A percentile compares a stretch with the other conserved stretches of the same genome.
phyloP scores from a whole-genome alignment of 768 basidiomycete species.

The Dacryopinax spathularia region DNA sequence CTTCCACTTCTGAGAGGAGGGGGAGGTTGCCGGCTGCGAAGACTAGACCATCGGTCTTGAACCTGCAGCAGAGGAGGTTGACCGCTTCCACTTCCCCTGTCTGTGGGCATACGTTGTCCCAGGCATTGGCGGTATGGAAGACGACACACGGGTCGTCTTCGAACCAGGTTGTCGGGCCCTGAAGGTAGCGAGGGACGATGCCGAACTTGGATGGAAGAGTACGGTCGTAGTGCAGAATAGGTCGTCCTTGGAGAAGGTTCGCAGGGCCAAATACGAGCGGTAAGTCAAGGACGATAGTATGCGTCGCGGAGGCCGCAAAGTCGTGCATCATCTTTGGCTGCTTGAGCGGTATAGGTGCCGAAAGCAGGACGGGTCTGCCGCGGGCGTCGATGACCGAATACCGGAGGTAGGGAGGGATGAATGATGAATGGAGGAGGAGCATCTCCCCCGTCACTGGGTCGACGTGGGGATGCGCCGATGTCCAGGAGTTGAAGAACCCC shows the following conservation, averaged over 20 bases:
- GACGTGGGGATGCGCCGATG: constrained; percentile 13
- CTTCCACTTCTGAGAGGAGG: constrained; percentile 17
- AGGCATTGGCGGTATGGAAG: constrained; percentile 30
- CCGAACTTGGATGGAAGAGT: constrained; percentile 24
- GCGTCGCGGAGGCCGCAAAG: constrained; percentile 24
- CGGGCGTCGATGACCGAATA: constrained; percentile 16
- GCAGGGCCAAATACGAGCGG: constrained; percentile 29
- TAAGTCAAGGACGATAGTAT: constrained; percentile 28
- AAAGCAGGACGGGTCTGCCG: constrained; percentile 3
- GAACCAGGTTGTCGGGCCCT: constrained; percentile 10
- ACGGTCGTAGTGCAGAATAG: constrained; percentile 26
- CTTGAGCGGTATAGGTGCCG: constrained; percentile 4
- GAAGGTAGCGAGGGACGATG: constrained; percentile 24
- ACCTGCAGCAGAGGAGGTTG: constrained; percentile 25
- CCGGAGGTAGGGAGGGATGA: constrained; percentile 17
- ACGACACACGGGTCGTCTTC: constrained; percentile 25
- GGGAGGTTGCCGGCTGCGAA: constrained; percentile 26
- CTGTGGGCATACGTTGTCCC: constrained; percentile 20
- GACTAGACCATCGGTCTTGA: constrained; percentile 26
- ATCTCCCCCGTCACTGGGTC: constrained; percentile 19
- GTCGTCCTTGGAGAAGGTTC: constrained; percentile 22
- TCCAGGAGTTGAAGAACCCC: constrained; percentile 16
- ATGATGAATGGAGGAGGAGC: constrained; percentile 14
- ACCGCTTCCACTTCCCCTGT: constrained; percentile 16
- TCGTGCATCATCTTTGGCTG: constrained; percentile 27